phyloP scores from a whole-genome alignment of 257 asterid genomes.

The Rhazya stricta region DNA sequence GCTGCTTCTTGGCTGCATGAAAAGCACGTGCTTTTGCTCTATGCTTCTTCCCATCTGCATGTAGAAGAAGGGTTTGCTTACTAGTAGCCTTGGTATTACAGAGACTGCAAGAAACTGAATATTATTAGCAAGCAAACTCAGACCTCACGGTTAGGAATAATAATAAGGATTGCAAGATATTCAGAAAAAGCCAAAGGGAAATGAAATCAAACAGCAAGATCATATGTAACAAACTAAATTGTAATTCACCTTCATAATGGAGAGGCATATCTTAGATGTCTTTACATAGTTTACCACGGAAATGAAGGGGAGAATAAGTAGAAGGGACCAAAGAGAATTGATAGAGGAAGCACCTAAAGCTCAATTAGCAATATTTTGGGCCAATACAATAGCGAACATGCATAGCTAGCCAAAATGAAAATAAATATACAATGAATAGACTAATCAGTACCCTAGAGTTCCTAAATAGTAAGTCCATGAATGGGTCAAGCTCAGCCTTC shows the following conservation, averaged over 20 bases:
- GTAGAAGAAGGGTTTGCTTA: slow-evolving; percentile 82
- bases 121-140: slow-evolving; percentile 4
- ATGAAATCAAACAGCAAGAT: not conserved
- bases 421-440: not conserved
- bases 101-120: slow-evolving; percentile 45
- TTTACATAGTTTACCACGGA: not conserved
- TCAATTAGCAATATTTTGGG: no score
- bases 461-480: not conserved
- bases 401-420: not conserved
- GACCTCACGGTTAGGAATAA: not conserved
- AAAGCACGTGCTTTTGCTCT: slow-evolving; percentile 83
- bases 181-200: not conserved
- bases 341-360: no score
- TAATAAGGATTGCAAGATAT: not conserved
- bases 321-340: no score
- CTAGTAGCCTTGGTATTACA: slow-evolving; percentile 89
- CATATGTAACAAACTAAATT: not conserved
- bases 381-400: no score
- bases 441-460: not conserved
- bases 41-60: slow-evolving; percentile 94
- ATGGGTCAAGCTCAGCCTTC: not conserved
- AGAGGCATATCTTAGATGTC: not conserved
- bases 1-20: slow-evolving; percentile 66
- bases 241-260: slow-evolving; percentile 3
- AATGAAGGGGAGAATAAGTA: not conserved